Evolutionary conservation across 768 basidiomycete species (phyloP).

Genomic region (Agaricus sinodeliciosus): DNA sequence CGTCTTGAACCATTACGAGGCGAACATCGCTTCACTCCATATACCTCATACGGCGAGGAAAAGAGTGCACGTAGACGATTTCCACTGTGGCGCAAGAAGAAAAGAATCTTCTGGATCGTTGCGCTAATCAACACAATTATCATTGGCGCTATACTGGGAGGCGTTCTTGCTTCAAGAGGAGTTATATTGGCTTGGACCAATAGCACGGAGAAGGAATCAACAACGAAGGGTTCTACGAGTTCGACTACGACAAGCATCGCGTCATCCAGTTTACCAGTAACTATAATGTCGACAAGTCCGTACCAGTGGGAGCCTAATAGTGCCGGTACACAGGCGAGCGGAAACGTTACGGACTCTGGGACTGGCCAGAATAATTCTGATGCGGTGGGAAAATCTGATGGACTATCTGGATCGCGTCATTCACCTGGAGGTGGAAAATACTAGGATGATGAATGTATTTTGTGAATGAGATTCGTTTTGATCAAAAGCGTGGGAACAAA

Average conservation of each 20-base stretch:
- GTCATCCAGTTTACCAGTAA: too few species aligned
- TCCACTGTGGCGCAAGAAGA: slow-evolving; percentile 5
- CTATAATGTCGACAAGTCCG: neutral
- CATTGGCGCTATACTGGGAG: slow-evolving; percentile 6
- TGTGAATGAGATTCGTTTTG: too few species aligned
- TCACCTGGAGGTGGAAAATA: neutral
- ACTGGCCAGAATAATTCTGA: too few species aligned
- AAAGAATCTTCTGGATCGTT: slow-evolving; percentile 2
- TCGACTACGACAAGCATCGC: neutral
- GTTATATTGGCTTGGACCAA: neutral
- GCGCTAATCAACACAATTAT: neutral
- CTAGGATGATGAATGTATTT: neutral
- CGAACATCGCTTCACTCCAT: neutral
- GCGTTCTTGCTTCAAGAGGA: slow-evolving; percentile 6
- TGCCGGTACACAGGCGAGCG: slow-evolving; percentile 23
- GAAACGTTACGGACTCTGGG: too few species aligned
- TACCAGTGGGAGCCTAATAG: neutral
- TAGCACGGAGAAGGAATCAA: neutral
- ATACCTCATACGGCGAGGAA: neutral
- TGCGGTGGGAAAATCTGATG: too few species aligned
- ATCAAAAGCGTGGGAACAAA: neutral
- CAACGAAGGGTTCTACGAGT: neutral
- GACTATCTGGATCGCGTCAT: too few species aligned
- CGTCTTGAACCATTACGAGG: too few species aligned
- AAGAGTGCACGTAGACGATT: neutral